Percentiles rank a stretch among this genome's conserved stretches.
Conservation (phyloP, 768 basidiomycete genomes). For the Pisolithus orientalis region DNA sequence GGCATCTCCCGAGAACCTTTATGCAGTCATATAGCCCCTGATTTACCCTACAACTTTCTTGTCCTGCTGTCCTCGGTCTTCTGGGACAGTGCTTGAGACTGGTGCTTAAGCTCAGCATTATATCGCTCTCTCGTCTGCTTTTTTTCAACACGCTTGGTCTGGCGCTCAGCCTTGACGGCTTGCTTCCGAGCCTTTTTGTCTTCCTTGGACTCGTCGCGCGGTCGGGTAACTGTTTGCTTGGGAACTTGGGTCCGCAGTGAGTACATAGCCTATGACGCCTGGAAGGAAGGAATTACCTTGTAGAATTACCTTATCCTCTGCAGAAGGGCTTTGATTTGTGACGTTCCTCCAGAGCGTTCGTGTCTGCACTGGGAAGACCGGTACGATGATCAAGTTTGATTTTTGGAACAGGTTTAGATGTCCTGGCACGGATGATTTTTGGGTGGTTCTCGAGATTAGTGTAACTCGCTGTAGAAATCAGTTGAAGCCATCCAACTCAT, state of each 20-base stretch:
- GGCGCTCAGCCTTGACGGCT: constrained; percentile 60
- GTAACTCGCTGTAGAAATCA: constrained; percentile 65
- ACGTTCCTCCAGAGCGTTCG: neutral
- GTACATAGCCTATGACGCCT: neutral
- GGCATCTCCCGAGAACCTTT: too few species aligned
- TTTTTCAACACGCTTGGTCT: constrained; percentile 59
- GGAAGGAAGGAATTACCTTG: constrained; percentile 18
- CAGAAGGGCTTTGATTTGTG: constrained; percentile 13
- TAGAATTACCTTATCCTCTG: constrained; percentile 25
- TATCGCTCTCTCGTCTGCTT: constrained; percentile 62
- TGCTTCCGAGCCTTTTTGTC: constrained; percentile 69
- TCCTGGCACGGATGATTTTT: constrained; percentile 68
- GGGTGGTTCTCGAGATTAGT: constrained; percentile 99
- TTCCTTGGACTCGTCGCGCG: constrained; percentile 70
- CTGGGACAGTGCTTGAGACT: constrained; percentile 43
- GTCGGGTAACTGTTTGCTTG: constrained; percentile 54
- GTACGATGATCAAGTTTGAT: constrained; percentile 72
- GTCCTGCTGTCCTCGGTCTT: constrained; percentile 29
- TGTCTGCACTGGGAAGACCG: constrained; percentile 56
- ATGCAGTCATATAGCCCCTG: too few species aligned
- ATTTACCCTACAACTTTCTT: constrained; percentile 16
- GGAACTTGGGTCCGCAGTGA: constrained; percentile 7
- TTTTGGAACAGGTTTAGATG: constrained; percentile 47
- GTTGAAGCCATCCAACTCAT: neutral
- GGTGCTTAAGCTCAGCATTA: constrained; percentile 53